phyloP scores from a whole-genome alignment of 345 rosid genomes.

The Ceriops zippeliana region DNA sequence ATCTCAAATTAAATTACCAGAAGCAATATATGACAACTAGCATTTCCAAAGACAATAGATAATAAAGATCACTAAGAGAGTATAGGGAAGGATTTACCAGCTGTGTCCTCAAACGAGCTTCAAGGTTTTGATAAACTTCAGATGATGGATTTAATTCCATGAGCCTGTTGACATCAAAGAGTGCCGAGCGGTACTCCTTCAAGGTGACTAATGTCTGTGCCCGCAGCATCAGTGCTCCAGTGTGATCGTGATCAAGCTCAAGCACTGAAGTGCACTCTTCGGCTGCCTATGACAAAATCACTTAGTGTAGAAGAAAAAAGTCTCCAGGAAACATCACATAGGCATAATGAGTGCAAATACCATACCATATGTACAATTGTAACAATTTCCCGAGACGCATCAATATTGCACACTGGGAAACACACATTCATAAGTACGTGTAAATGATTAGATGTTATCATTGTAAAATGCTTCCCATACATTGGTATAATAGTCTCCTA shows the following conservation, averaged over 20 bases:
- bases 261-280: conserved; percentile 91
- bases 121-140: conserved; percentile 74
- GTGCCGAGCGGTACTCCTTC: conserved; percentile 78
- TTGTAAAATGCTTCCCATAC: too few species aligned
- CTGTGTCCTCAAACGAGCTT: conserved; percentile 82
- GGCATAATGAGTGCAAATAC: too few species aligned
- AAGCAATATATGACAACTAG: too few species aligned
- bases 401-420: too few species aligned
- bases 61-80: neutral
- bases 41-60: neutral
- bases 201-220: conserved; percentile 88
- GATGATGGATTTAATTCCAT: conserved; percentile 78
- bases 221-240: conserved; percentile 89
- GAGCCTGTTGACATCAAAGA: conserved; percentile 84
- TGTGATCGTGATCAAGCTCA: conserved; percentile 80
- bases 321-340: too few species aligned
- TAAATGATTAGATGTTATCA: too few species aligned
- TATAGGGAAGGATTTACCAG: conserved; percentile 45
- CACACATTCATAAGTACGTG: too few species aligned
- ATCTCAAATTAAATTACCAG: neutral
- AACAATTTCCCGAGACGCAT: too few species aligned
- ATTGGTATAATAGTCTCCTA: too few species aligned
- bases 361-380: too few species aligned
- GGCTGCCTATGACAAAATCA: conserved; percentile 55
- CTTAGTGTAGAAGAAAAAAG: too few species aligned